A percentile compares a stretch with the other conserved stretches of the same genome.
phyloP scores from a whole-genome alignment of 805 yeast genomes.

The Hanseniaspora hatyaiensis region DNA sequence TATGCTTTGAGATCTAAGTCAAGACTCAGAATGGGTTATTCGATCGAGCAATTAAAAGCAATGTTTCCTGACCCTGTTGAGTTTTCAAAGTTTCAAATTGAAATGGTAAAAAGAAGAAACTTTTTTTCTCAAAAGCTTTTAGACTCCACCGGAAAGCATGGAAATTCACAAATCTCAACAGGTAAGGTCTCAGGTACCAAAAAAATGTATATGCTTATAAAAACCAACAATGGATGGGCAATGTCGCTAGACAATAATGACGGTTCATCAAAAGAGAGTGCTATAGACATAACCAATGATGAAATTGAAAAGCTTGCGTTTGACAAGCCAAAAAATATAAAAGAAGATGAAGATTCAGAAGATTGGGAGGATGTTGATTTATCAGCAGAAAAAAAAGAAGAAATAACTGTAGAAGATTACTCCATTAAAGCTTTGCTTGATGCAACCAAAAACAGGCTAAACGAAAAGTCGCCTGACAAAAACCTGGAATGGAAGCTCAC shows the following conservation, averaged over 20 bases:
- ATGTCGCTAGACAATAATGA: slow-evolving; percentile 44
- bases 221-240: slow-evolving; percentile 77
- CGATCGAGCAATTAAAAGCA: slow-evolving; percentile 73
- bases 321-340: slow-evolving; percentile 21
- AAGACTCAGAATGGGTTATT: slow-evolving; percentile 86
- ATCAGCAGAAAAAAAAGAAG: slow-evolving; percentile 21
- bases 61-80: slow-evolving; percentile 79
- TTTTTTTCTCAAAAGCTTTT: slow-evolving; percentile 77
- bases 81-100: slow-evolving; percentile 83
- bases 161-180: slow-evolving; percentile 30
- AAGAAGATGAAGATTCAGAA: slow-evolving; percentile 32
- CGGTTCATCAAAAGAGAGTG: slow-evolving; percentile 34
- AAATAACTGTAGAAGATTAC: slow-evolving; percentile 27
- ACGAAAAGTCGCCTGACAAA: slow-evolving; percentile 2
- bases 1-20: slow-evolving; percentile 75
- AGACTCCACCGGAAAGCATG: slow-evolving; percentile 70
- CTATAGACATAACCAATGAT: slow-evolving; percentile 30
- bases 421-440: slow-evolving; percentile 35
- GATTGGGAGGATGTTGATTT: slow-evolving; percentile 62
- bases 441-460: slow-evolving; percentile 10
- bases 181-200: slow-evolving; percentile 71
- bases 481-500: background rate
- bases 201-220: slow-evolving; percentile 58
- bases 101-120: slow-evolving; percentile 84
- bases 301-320: slow-evolving; percentile 16